Percentiles rank a stretch among this genome's conserved stretches.
Evolutionary conservation across 345 rosid genomes (phyloP).

Genomic region (Populus ilicifolia): DNA sequence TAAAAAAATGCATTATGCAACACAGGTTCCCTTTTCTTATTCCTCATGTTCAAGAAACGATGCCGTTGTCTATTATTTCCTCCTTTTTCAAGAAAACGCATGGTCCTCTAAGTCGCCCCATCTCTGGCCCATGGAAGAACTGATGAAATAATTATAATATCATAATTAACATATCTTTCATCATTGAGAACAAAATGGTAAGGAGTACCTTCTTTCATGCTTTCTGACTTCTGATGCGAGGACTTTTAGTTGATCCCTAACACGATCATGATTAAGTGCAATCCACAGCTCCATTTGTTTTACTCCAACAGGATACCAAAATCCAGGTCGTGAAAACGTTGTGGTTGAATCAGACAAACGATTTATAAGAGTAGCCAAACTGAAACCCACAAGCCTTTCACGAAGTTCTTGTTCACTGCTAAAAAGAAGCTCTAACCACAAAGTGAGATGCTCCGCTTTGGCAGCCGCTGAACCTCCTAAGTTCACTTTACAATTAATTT

Average conservation of each 20-base stretch:
- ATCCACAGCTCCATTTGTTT: conserved; percentile 80
- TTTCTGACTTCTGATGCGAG: conserved; percentile 41
- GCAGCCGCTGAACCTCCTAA: conserved; percentile 17
- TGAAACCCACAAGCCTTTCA: conserved; percentile 61
- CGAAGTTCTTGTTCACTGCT: conserved; percentile 83
- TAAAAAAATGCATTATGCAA: background rate
- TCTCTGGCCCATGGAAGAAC: background rate
- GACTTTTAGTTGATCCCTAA: conserved; percentile 38
- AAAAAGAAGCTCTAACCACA: conserved; percentile 57
- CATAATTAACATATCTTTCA: background rate
- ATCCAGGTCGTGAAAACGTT: conserved; percentile 20
- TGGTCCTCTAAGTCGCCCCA: background rate
- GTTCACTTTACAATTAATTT: conserved; percentile 44
- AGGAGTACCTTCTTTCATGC: conserved; percentile 38
- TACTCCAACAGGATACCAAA: conserved; percentile 61
- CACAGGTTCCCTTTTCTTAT: background rate
- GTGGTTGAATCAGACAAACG: conserved; percentile 22
- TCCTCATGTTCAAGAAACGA: background rate
- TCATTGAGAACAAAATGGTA: background rate
- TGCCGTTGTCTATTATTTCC: background rate
- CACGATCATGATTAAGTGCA: conserved; percentile 30
- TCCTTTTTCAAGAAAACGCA: background rate
- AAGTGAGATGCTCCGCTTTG: conserved; percentile 31
- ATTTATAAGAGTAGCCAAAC: conserved; percentile 45
- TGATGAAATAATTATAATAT: too few species aligned